Evolutionary conservation across 192 early-diverging fungal genomes (phyloP), one percentile per base, ranked within the genome.

Genomic region (Coemansia sp.): DNA sequence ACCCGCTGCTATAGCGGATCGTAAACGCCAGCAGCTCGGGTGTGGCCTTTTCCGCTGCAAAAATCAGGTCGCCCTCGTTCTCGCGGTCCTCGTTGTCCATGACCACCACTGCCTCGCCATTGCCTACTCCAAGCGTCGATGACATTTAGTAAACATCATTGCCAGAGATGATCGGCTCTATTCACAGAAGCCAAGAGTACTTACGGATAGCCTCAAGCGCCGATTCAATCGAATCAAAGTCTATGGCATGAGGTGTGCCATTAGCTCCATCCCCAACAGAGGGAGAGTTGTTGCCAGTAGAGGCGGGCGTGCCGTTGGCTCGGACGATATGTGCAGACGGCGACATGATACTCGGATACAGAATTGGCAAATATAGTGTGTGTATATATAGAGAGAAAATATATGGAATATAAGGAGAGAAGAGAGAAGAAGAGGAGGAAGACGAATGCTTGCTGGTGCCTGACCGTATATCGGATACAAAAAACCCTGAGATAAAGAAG

Each of bases 31-130:
- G 88, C 70, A 95, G 90, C 69, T 93, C 93, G 0, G 90, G 88
- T 1, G 94, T 97, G 11, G 93, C 76, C 75, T 93, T 91, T 79
- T 98, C 89, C n/a, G 91, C 97, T 0, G 97, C 93, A 71, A 97
- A 94, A 63, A 99, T 94, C 50, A 99, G 81, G 75, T 99, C 97
- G 35, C 97, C 97, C 75, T 99, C 97, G 82, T 99, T 99, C 81
- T 99, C 97, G 16, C 96, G 91, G 69, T 97, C 95, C 68, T 98
- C 96, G 72, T 97, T 92, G 82, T 99, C 97, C 66, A 97, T 92
- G 3, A 92, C 97, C 20, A 99, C 77, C 7, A 99, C 83, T 69
- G 94, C 92, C 64, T 95, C 87, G 65, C 92, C 95, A 58, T 74
- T 83, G 41, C 89, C 93, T 79, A 79, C 16, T 4, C 20, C 9